These are phyloP conservation scores for Ganoderma multipileum DNA, from an alignment of 1,284 basidiomycete species.

Conservation along the genomic window DNA sequence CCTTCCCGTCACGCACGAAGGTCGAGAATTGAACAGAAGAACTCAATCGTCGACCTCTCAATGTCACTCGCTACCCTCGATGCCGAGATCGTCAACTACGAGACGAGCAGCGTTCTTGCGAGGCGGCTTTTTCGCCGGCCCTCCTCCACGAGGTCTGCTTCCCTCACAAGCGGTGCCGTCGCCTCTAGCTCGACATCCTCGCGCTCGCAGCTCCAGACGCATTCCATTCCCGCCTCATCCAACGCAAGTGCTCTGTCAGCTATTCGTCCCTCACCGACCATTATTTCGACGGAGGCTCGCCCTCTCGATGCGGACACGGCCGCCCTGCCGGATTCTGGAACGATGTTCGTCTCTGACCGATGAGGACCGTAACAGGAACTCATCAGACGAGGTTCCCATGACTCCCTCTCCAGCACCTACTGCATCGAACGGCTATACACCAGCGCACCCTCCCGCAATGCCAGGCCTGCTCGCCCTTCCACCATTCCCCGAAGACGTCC, in stretches of 20 bases:
- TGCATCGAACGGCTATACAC: background rate
- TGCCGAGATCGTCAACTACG: background rate
- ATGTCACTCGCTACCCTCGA: background rate
- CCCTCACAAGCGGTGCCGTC: background rate
- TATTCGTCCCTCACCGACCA: background rate
- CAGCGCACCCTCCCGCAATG: constrained; percentile 7
- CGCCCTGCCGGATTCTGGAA: constrained; percentile 22
- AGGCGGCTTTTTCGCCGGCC: background rate
- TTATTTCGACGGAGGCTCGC: background rate
- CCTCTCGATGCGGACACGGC: constrained; percentile 13
- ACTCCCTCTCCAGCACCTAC: background rate
- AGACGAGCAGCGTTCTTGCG: background rate
- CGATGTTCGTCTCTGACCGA: background rate
- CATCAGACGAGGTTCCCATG: background rate
- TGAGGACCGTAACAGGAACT: background rate
- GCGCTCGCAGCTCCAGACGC: too few relatives aligned
- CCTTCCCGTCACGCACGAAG: background rate
- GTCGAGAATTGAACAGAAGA: background rate
- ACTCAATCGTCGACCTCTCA: background rate
- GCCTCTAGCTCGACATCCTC: background rate
- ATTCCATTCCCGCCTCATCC: background rate
- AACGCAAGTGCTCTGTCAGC: background rate
- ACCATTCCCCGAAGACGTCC: constrained; percentile 44
- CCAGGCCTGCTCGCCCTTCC: constrained; percentile 29
- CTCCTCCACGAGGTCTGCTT: background rate